These are phyloP conservation scores for Aethionema arabicum DNA, from an alignment of 345 rosid genomes.

Conservation along the genomic window DNA sequence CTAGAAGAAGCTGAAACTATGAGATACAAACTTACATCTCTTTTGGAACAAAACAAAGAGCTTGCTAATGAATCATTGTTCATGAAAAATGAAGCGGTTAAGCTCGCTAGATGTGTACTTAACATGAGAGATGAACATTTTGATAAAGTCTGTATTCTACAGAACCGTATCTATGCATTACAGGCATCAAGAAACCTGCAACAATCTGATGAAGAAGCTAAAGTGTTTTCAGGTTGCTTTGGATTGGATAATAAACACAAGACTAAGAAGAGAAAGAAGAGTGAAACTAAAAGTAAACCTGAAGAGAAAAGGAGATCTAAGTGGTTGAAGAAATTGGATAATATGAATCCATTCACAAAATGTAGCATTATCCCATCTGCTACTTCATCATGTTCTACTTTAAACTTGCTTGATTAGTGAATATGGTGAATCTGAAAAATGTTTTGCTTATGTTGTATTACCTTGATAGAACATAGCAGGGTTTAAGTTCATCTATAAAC, in stretches of 20 bases:
- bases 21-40: conserved; percentile 41
- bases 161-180: conserved; percentile 42
- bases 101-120: conserved; percentile 49
- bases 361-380: conserved; percentile 17
- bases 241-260: conserved; percentile 40
- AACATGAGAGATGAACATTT: conserved; percentile 60
- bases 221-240: conserved; percentile 19
- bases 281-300: conserved; percentile 30
- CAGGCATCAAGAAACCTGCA: conserved; percentile 30
- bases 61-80: conserved; percentile 46
- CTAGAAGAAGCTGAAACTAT: conserved; percentile 51
- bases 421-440: neutral
- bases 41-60: conserved; percentile 54
- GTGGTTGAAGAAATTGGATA: conserved; percentile 33
- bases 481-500: too few species aligned
- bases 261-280: conserved; percentile 35
- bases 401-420: neutral
- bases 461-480: conserved; percentile 8
- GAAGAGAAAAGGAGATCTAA: conserved; percentile 30
- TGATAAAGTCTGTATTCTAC: conserved; percentile 43
- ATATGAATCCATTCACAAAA: conserved; percentile 33
- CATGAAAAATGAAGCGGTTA: conserved; percentile 54
- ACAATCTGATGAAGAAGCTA: conserved; percentile 3
- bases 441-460: conserved; percentile 4
- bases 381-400: neutral